Percentiles rank a stretch among this genome's conserved stretches.
phyloP scores from a whole-genome alignment of 169 alveolate genomes.

The Plasmodium gallinaceum region DNA sequence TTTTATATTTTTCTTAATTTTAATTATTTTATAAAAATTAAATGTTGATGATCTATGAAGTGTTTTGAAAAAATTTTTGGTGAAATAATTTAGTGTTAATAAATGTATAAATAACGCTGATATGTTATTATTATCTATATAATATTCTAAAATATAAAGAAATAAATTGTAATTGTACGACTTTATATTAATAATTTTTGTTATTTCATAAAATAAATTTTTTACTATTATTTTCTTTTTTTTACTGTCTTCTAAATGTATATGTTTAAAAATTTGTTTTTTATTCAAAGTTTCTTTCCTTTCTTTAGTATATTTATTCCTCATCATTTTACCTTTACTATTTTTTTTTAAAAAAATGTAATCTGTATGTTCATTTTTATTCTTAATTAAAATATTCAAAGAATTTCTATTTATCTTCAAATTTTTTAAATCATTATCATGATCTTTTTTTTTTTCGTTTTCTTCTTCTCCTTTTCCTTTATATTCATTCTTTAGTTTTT shows the following conservation, averaged over 20 bases:
- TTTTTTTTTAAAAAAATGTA: neutral
- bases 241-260: conserved; percentile 25
- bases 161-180: conserved; percentile 21
- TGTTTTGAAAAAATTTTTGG: conserved; percentile 30
- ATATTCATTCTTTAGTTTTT: neutral
- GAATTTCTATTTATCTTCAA: neutral
- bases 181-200: conserved; percentile 41
- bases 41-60: conserved; percentile 21
- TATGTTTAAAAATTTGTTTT: conserved; percentile 15
- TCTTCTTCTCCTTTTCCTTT: neutral
- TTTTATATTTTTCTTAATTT: conserved; percentile 13
- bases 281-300: neutral
- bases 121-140: conserved; percentile 33
- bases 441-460: neutral
- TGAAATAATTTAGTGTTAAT: conserved; percentile 44
- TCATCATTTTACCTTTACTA: neutral
- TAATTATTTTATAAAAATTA: conserved; percentile 37
- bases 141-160: conserved; percentile 29
- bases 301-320: neutral
- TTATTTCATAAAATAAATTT: conserved; percentile 42
- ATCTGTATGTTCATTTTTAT: neutral
- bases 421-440: neutral
- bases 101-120: conserved; percentile 28
- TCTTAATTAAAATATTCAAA: neutral
- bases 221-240: conserved; percentile 40